Conservation (phyloP, 179 eudicot species). For the Camellia oleifera region DNA sequence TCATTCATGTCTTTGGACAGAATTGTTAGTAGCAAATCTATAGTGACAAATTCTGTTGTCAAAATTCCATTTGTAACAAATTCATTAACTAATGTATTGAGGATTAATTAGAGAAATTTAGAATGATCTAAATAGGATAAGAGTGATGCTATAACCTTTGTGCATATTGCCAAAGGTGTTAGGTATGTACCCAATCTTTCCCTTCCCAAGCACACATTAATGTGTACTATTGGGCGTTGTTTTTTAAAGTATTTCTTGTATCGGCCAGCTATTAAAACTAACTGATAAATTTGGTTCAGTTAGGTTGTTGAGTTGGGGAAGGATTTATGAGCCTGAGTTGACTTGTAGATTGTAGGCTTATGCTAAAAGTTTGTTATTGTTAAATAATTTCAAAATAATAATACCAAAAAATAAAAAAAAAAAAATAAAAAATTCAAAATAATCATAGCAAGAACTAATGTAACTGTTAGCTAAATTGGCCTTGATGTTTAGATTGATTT, state of each 20-base stretch:
- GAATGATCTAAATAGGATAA: not conserved
- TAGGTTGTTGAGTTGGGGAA: not conserved
- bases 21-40: no score
- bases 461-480: not conserved
- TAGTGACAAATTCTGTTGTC: not conserved
- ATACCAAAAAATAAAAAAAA: no score
- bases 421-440: no score
- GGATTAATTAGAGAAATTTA: not conserved
- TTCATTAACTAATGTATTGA: not conserved
- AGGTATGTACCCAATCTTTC: no score
- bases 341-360: not conserved
- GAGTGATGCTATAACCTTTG: not conserved
- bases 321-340: not conserved
- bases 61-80: not conserved
- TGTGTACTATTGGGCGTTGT: not conserved
- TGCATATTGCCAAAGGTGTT: no score
- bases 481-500: not conserved
- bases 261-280: not conserved
- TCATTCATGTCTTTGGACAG: not conserved
- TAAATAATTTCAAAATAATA: not conserved
- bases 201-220: no score
- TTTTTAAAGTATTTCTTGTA: not conserved
- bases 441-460: not conserved
- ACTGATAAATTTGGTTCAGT: not conserved
- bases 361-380: not conserved